Evolutionary conservation across 129 eudicot genomes (phyloP).

Genomic region (Kitagawia praeruptora): DNA sequence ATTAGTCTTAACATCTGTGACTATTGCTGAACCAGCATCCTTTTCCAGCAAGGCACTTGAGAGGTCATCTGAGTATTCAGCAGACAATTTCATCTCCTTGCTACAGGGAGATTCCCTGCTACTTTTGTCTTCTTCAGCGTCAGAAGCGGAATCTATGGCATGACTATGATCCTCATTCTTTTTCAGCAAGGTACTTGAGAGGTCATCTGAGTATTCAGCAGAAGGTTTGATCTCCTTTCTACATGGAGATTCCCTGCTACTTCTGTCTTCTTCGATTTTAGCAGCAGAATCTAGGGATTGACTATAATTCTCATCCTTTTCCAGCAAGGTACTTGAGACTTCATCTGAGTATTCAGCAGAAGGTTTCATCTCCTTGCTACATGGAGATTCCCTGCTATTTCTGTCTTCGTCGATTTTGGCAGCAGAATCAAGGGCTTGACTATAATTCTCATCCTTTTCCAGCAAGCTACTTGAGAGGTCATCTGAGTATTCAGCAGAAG

Average conservation of each 20-base stretch:
- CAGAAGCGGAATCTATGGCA: conserved; percentile 35
- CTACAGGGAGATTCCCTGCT: conserved; percentile 72
- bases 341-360: conserved; percentile 29
- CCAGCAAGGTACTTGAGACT: background rate
- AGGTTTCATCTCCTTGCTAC: conserved; percentile 49
- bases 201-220: conserved; percentile 26
- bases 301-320: too few relatives aligned
- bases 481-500: conserved; percentile 31
- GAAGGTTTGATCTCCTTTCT: conserved; percentile 52
- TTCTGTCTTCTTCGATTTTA: conserved; percentile 40
- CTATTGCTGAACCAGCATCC: conserved; percentile 34
- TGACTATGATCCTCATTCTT: too few relatives aligned
- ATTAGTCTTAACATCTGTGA: conserved; percentile 35
- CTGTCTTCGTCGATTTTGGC: conserved; percentile 29
- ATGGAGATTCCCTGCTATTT: conserved; percentile 63
- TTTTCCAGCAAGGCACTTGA: conserved; percentile 31
- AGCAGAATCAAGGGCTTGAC: conserved; percentile 37
- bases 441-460: conserved; percentile 28
- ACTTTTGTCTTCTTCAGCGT: conserved; percentile 55
- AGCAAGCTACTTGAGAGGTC: conserved; percentile 13
- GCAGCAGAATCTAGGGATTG: conserved; percentile 30
- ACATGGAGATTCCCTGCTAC: conserved; percentile 68
- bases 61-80: conserved; percentile 25
- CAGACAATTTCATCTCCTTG: conserved; percentile 41
- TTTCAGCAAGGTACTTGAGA: background rate